Evolutionary conservation across 2,329 filamentous ascomycete species (phyloP), one percentile per base, ranked within the genome.

Genomic region (Penicillium sp.): DNA sequence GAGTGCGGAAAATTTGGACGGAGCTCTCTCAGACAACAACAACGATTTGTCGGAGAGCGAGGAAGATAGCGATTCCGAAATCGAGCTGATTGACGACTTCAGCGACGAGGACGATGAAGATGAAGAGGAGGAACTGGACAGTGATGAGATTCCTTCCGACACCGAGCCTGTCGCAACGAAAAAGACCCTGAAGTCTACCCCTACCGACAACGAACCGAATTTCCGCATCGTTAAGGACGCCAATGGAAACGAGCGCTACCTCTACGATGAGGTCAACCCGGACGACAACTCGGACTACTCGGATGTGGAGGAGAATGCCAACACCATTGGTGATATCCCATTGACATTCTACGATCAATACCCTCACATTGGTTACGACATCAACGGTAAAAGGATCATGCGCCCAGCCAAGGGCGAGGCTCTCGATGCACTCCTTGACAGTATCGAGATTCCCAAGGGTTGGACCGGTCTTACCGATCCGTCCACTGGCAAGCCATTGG

Each of bases 381-480:
- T 99, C 81, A 96, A 99, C 78, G 95, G 95, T 78, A 97, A 96
- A 85, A 96, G 91, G 79, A 97, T 99, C 67, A 91, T 97, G 89
- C 90, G 95, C 56, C 95, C 95, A 7, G 95, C 96, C 4, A 94
- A 93, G 69, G 94, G 94, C 56, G 91, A 97, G 76, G 95, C 95
- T 38, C 82, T 99, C 35, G 95, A 99, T 82, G 92, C 93, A 13
- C 84, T 99, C 47, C 84, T 99, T 10, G 94, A 99, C 72, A 97
- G 91, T 79, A 99, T 99, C 72, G 95, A 99, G 74, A 84, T 99
- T 38, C 95, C 95, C 15, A 93, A 97, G 83, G 95, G 94, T 67
- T 99, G 93, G 93, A 99, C 95, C 58, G 95, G 94, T 60, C 83
- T 98, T 67, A 97, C 93, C 9, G 95, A 99, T 78, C 93, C 94